A percentile compares a stretch with the other conserved stretches of the same genome.
phyloP scores from a whole-genome alignment of 2,329 filamentous ascomycete species.

The Tolypocladium pustulatum region DNA sequence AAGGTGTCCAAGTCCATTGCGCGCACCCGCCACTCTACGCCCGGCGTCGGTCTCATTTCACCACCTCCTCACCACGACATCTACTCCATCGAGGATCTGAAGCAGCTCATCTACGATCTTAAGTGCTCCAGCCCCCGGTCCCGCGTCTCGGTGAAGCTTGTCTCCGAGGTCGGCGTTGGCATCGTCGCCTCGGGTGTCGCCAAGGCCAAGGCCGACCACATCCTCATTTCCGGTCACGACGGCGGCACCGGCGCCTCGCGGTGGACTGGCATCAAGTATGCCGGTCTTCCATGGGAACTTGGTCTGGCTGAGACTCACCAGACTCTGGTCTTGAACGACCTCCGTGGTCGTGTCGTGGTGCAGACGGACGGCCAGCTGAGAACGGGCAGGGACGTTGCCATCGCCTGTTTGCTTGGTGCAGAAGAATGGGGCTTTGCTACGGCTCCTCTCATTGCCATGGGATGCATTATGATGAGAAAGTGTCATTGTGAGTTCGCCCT shows the following conservation, averaged over 20 bases:
- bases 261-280: constrained; percentile 99
- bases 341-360: constrained; percentile 89
- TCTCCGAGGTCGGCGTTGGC: constrained; percentile 93
- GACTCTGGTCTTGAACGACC: constrained; percentile 88
- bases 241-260: constrained; percentile 92
- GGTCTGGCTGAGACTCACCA: constrained; percentile 96
- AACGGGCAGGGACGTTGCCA: constrained; percentile 86
- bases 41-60: constrained; percentile 91
- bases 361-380: constrained; percentile 93
- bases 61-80: constrained; percentile 96
- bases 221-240: constrained; percentile 92
- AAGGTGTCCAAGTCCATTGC: constrained; percentile 94
- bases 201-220: constrained; percentile 95
- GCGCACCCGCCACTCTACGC: constrained; percentile 88
- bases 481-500: constrained; percentile 32
- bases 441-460: constrained; percentile 90
- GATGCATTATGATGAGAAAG: constrained; percentile 90
- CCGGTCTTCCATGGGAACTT: constrained; percentile 90
- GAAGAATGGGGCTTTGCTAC: constrained; percentile 98
- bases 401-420: constrained; percentile 90
- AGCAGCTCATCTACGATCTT: constrained; percentile 94
- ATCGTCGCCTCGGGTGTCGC: constrained; percentile 96
- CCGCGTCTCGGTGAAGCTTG: constrained; percentile 91
- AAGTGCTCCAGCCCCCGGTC: constrained; percentile 93
- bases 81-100: constrained; percentile 95